Conservation (phyloP, 2,329 filamentous ascomycete genomes). For the Cercospora nicotianae region DNA sequence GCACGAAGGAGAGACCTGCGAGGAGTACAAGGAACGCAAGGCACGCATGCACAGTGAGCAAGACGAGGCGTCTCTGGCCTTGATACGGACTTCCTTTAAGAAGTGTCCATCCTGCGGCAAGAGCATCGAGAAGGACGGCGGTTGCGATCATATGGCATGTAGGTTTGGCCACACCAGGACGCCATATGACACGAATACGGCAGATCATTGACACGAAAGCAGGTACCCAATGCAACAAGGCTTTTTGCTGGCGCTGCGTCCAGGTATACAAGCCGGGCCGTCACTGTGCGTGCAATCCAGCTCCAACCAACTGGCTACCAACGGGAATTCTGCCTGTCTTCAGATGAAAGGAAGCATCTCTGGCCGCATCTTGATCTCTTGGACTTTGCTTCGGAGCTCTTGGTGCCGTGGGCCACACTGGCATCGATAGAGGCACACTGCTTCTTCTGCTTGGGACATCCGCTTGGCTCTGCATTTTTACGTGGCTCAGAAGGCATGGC, state of each 20-base stretch:
- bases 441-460: neutral
- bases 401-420: neutral
- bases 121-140: constrained; percentile 38
- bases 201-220: no score
- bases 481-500: neutral
- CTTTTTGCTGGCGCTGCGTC: constrained; percentile 37
- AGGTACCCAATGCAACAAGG: constrained; percentile 29
- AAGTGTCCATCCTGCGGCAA: constrained; percentile 35
- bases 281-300: constrained; percentile 21
- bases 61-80: constrained; percentile 32
- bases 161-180: no score
- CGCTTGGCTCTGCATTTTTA: neutral
- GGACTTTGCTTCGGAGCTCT: neutral
- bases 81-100: constrained; percentile 29
- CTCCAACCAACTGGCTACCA: neutral
- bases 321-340: neutral
- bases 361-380: neutral
- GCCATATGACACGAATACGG: no score
- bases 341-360: neutral
- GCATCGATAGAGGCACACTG: neutral
- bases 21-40: constrained; percentile 37
- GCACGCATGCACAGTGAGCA: constrained; percentile 26
- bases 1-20: constrained; percentile 37
- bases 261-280: constrained; percentile 10
- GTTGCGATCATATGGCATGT: constrained; percentile 35